Base-by-base conservation (phyloP, 75 land plant genomes). In the Cryptomeria japonica region DNA sequence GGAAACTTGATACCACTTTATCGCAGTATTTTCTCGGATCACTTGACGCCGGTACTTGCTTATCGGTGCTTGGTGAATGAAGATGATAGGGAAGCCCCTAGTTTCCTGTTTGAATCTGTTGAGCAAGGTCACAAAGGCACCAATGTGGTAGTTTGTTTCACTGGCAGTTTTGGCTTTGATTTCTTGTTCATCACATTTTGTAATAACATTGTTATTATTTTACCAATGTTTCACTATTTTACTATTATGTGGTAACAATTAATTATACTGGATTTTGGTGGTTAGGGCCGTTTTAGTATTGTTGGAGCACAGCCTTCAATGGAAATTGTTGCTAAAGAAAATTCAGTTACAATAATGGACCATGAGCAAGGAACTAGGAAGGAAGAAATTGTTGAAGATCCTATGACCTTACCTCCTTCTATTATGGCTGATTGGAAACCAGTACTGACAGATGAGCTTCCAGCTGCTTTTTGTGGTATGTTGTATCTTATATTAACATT, bases 31-130 rank as follows among this genome's bases (percentile, higher is more conserved):
- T 95, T 98, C 89, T 93, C 93, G 32, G 99, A 98, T 87, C 99
- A 97, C 75, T 86, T 98, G 47, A 97, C 97, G 22, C 99, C 99
- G 13, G 96, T 98, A 44, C 91, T 95, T 28, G 99, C 99, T 13
- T 98, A 97, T 86, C 94, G 99, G 3, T 98, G 98, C 89, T 88
- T 98, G 70, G 99, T 98, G 6, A 94, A 89, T 83, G 95, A 95
- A 89, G 97, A 97, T 73, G 97, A 98, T 41, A 84, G 96, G n/a
- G 97, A 96, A 14, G 98, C 99, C 41, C 99, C 99, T 36, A 97
- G 99, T 88, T 98, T 97, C 88, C 82, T 96, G 47, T 95, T 93
- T 85, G 98, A 96, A 88, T 95, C 98, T 25, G 97, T 97, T 39
- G 96, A 94, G 88, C 95, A 94, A 53, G 91, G 93, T 42, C 38